Evolutionary conservation across 306 rosid species (phyloP), one percentile per base, ranked within the genome.

Genomic region (Oemleria cerasiformis): DNA sequence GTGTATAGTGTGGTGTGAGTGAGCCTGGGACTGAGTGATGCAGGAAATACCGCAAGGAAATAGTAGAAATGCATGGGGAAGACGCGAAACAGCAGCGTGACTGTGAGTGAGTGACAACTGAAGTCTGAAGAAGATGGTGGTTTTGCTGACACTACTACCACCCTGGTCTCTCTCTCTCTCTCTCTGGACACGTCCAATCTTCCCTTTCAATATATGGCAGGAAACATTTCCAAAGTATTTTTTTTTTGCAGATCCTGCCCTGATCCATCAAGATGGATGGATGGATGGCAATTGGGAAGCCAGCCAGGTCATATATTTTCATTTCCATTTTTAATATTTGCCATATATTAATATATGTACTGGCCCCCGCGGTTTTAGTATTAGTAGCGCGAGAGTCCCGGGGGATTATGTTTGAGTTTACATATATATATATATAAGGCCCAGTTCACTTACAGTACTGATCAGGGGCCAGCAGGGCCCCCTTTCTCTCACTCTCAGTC

Each of bases 301-400:
- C 3, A 30, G 36, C 36, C 3, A 30, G 36, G 36, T 30, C 36
- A 2, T 30, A 30, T 30, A 0, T 30, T 30, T 30, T 30, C 36
- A 30, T 30, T 30, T 30, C 3, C 36, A 30, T 30, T 30, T 30
- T 3, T 30, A 30, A 20, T 55, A 17, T 20, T 55, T 13, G 21
- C 56, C 56, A 17, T 16, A 9, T 10, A 30, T 9, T 9, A n/a
- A n/a, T n/a, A n/a, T n/a, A n/a, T n/a, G n/a, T 14, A 17, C 19
- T 58, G 63, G 41, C 64, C 64, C 66, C 66, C 25, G 8, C 66
- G 66, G 66, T 23, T 58, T 25, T 14, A 25, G 63, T 58, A 58
- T 11, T 8, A 16, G 45, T 76, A 84, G 86, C 90, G 90, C 90
- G 90, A 70, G 85, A 77, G 83, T 84, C 78, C 50, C 90, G 92